A percentile compares a stretch with the other conserved stretches of the same genome.
Conservation (phyloP, 192 early-diverging fungal species). For the Rhizophagus prolifer region DNA sequence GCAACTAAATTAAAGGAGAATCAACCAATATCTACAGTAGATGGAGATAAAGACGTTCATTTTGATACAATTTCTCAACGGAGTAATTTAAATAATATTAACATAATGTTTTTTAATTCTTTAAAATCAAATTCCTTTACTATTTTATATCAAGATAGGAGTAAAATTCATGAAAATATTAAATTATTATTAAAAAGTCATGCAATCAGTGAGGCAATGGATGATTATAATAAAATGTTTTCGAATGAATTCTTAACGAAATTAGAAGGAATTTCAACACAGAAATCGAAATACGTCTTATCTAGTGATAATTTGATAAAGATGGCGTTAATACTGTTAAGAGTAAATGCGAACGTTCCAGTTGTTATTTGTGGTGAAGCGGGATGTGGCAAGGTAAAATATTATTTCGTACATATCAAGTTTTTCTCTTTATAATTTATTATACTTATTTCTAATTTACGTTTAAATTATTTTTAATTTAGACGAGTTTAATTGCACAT, state of each 20-base stretch:
- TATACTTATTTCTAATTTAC: no score
- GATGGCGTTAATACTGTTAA: constrained; percentile 24
- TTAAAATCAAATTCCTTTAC: background rate
- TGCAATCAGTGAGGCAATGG: background rate
- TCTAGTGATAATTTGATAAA: constrained; percentile 20
- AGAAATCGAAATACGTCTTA: background rate
- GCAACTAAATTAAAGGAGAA: background rate
- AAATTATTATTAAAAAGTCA: constrained; percentile 5
- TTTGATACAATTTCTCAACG: background rate
- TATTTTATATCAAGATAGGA: background rate
- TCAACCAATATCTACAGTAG: background rate
- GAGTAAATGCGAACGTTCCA: constrained; percentile 14
- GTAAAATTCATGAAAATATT: background rate
- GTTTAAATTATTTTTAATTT: no score
- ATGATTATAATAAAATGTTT: constrained; percentile 4
- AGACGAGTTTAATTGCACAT: constrained; percentile 19
- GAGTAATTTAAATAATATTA: background rate
- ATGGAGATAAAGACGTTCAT: no score
- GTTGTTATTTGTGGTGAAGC: constrained; percentile 19
- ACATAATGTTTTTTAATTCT: background rate
- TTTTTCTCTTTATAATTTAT: no score
- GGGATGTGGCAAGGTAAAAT: constrained; percentile 22
- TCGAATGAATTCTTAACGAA: no score
- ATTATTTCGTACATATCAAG: no score
- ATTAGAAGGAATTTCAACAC: no score